Conservation (phyloP, 2,329 filamentous ascomycete species). For the Aspergillus phoenicis region DNA sequence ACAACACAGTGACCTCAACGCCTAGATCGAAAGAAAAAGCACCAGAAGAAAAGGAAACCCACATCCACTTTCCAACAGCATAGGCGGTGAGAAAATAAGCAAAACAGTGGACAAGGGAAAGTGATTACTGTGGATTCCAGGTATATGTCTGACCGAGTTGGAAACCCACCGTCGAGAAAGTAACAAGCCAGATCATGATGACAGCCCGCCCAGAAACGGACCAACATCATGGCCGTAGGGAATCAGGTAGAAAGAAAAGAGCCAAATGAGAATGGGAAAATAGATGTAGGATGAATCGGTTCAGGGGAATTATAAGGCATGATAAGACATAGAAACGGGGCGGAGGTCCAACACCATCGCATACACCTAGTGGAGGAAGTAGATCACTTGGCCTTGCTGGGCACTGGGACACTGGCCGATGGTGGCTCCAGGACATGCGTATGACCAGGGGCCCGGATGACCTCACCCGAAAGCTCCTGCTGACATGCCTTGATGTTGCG, state of each 20-base stretch:
- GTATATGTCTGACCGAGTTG: conserved; percentile 14
- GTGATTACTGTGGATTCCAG: conserved; percentile 10
- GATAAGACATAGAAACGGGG: conserved; percentile 11
- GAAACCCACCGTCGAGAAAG: conserved; percentile 12
- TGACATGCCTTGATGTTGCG: conserved; percentile 79
- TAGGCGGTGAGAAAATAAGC: conserved; percentile 7
- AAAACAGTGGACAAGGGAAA: conserved; percentile 14
- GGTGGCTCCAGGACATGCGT: conserved; percentile 79
- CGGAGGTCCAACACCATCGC: conserved; percentile 6
- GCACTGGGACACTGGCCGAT: conserved; percentile 36
- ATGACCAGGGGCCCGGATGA: conserved; percentile 75
- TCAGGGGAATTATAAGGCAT: conserved; percentile 14
- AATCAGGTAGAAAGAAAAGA: conserved; percentile 10
- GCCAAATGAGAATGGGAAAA: conserved; percentile 11
- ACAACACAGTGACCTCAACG: conserved; percentile 21
- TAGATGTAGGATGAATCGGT: conserved; percentile 1
- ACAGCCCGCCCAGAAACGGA: conserved; percentile 7
- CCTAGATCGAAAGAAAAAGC: conserved; percentile 15
- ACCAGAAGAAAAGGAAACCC: conserved; percentile 1
- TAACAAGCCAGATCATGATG: conserved; percentile 10
- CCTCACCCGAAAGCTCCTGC: conserved; percentile 71
- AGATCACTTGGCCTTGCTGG: conserved; percentile 41
- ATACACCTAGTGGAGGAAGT: conserved; percentile 13
- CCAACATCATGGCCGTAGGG: conserved; percentile 8
- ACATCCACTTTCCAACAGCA: conserved; percentile 11